Base-by-base conservation (phyloP, 1,284 basidiomycete genomes). In the Sporisorium iseilematis-ciliati region DNA sequence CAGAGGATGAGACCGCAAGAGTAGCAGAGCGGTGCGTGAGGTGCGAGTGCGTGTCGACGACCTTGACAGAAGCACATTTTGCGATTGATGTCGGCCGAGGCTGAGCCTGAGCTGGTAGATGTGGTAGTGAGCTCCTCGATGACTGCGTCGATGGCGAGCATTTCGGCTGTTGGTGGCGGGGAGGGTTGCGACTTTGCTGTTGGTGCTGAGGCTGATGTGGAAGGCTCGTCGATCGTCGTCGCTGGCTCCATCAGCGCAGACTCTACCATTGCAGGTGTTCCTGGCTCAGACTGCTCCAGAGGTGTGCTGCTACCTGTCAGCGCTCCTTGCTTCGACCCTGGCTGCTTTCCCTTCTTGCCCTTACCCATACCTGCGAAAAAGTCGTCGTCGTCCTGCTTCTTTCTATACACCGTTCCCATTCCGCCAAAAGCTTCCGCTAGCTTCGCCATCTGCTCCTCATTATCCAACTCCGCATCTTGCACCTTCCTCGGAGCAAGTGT, bases 1-100 rank as follows among this genome's bases (percentile, higher is more conserved):
- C 74, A 77, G 6, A 77, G 42, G 48, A 77, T 56, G 18, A 77
- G 65, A 0, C 74, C 74, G 56, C 74, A 77, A 10, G 58, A 55
- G 26, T 64, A 69, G 66, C 74, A 77, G 21, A 77, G 60, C n/a
- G 74, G 74, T 0, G 70, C 69, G 31, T 77, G 51, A 1, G 74
- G 69, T 1, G 74, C 68, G 7, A 66, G 56, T 2, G 74, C 18
- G 21, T 77, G 74, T n/a, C 33, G 41, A 26, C 63, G 61, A 2
- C 65, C 74, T 60, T 77, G 74, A 25, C 74, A 77, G 60, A 77
- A 77, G 49, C 74, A 77, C 52, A 62, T 33, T 26, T 66, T 77
- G 57, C 57, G 57, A 11, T 50, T 16, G n/a, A 57, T 3, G 4
- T 18, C n/a, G 18, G 26, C 16, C 5, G 53, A 61, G 16, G 42